These are phyloP conservation scores for Alternaria arbusti DNA, from an alignment of 2,329 filamentous ascomycete species.

Conservation along the genomic window DNA sequence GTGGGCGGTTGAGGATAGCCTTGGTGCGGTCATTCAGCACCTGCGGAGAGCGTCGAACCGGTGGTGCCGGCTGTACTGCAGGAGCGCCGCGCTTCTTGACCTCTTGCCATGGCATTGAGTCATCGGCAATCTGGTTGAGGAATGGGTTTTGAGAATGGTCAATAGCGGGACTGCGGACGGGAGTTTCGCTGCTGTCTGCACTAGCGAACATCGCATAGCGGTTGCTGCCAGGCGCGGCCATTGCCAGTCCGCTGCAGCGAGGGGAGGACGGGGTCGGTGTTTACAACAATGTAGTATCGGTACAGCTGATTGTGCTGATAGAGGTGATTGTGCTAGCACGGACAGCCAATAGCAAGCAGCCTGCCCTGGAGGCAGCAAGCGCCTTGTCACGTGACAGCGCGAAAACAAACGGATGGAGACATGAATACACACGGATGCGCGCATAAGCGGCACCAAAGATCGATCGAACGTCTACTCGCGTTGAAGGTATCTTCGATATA, in stretches of 20 bases:
- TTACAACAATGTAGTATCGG: not conserved
- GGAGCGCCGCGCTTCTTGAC: conserved; percentile 28
- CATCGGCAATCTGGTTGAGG: conserved; percentile 30
- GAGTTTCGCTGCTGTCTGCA: conserved; percentile 9
- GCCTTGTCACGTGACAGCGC: conserved; percentile 5
- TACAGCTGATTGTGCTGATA: not conserved
- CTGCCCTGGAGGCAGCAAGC: conserved; percentile 11
- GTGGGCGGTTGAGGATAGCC: not conserved
- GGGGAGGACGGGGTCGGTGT: not conserved
- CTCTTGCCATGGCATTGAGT: conserved; percentile 34
- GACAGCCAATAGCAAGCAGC: not conserved
- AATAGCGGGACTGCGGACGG: not conserved
- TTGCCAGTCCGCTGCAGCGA: conserved; percentile 1
- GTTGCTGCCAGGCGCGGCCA: conserved; percentile 26
- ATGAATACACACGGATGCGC: not conserved
- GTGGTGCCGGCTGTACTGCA: not conserved
- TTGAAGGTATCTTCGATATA: not conserved
- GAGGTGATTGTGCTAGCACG: not conserved
- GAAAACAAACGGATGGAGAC: not conserved
- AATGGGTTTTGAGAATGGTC: conserved; percentile 25
- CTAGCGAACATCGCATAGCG: conserved; percentile 34
- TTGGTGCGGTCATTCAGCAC: conserved; percentile 15
- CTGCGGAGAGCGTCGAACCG: not conserved
- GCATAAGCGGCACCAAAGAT: not conserved
- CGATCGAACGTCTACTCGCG: not conserved